phyloP scores from a whole-genome alignment of 129 eudicot genomes.

The Arctium lappa region DNA sequence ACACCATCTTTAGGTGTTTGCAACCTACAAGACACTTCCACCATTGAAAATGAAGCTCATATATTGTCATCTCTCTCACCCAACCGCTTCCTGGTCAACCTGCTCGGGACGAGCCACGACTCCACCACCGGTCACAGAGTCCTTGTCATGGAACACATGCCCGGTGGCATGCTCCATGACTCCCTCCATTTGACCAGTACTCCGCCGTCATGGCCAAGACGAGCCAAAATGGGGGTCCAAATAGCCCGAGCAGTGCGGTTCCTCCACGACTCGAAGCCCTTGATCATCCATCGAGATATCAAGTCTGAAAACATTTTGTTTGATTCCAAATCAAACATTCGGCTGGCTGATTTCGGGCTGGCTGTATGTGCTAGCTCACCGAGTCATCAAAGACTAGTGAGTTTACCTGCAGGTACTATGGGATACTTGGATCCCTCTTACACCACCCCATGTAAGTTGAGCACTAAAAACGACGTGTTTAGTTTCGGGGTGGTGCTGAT shows the following conservation, averaged over 20 bases:
- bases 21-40: conserved; percentile 65
- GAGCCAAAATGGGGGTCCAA: conserved; percentile 49
- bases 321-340: conserved; percentile 50
- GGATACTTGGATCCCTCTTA: conserved; percentile 82
- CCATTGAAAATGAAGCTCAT: conserved; percentile 63
- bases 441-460: conserved; percentile 57
- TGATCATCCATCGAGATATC: conserved; percentile 61
- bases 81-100: conserved; percentile 31
- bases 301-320: conserved; percentile 67
- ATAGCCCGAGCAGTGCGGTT: conserved; percentile 42
- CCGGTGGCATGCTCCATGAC: conserved; percentile 69
- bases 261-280: conserved; percentile 47
- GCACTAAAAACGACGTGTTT: conserved; percentile 60
- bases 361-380: conserved; percentile 24
- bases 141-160: conserved; percentile 65
- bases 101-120: conserved; percentile 52
- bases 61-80: conserved; percentile 51
- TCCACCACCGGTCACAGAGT: conserved; percentile 25
- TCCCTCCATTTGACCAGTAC: conserved; percentile 37
- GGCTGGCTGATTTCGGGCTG: conserved; percentile 66
- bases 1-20: conserved; percentile 66
- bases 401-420: conserved; percentile 71
- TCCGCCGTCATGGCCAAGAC: conserved; percentile 56
- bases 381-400: conserved; percentile 26
- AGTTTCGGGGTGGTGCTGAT: conserved; percentile 71